Evolutionary conservation across 768 basidiomycete genomes (phyloP).

Genomic region (Coprinopsis marcescibilis): DNA sequence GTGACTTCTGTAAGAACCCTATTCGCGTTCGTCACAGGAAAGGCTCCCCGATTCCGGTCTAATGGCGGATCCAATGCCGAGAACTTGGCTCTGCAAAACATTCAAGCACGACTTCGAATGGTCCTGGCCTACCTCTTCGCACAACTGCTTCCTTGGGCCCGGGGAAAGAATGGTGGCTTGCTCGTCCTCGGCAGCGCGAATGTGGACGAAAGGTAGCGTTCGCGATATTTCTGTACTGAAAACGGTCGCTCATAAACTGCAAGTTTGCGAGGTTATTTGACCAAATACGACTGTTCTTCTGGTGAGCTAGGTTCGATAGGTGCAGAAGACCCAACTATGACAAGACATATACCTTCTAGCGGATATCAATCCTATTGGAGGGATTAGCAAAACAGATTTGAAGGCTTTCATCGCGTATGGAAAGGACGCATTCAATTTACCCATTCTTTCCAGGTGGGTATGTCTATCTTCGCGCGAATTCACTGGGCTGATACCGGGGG

Average conservation of each 20-base stretch:
- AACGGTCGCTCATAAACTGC: background rate
- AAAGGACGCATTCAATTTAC: slow-evolving; percentile 70
- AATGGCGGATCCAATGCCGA: slow-evolving; percentile 86
- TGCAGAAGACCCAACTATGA: background rate
- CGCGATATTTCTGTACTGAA: background rate
- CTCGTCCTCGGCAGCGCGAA: slow-evolving; percentile 97
- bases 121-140: slow-evolving; percentile 93
- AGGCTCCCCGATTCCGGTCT: slow-evolving; percentile 61
- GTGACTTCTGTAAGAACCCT: slow-evolving; percentile 80
- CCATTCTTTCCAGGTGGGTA: slow-evolving; percentile 68
- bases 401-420: slow-evolving; percentile 94
- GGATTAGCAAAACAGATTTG: slow-evolving; percentile 95
- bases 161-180: slow-evolving; percentile 78
- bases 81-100: slow-evolving; percentile 96
- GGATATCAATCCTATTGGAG: slow-evolving; percentile 97
- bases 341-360: slow-evolving; percentile 37
- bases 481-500: background rate
- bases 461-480: background rate
- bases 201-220: slow-evolving; percentile 87
- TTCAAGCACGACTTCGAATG: slow-evolving; percentile 95
- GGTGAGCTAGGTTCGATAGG: slow-evolving; percentile 32
- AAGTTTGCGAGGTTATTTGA: slow-evolving; percentile 92
- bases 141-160: slow-evolving; percentile 87
- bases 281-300: slow-evolving; percentile 96
- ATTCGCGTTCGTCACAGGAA: slow-evolving; percentile 74